A percentile compares a stretch with the other conserved stretches of the same genome.
These are phyloP conservation scores for Nematodospora anomalae DNA, from an alignment of 1,139 yeast species.

Conservation along the genomic window DNA sequence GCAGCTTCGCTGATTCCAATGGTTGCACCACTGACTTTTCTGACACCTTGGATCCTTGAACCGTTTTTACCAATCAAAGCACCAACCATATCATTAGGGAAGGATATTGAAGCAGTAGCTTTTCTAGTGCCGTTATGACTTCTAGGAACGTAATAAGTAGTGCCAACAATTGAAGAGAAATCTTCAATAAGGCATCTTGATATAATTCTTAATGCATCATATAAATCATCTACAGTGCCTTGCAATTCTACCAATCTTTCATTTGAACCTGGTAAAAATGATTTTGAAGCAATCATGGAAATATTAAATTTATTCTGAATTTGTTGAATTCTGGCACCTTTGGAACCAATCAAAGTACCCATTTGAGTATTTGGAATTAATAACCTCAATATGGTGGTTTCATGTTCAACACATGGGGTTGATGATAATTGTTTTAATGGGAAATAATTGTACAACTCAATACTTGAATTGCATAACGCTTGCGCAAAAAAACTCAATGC, in stretches of 20 bases:
- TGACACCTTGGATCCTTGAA: slow-evolving; percentile 80
- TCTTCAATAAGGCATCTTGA: slow-evolving; percentile 77
- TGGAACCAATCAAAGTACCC: slow-evolving; percentile 89
- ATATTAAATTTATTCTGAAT: slow-evolving; percentile 71
- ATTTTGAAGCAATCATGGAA: slow-evolving; percentile 86
- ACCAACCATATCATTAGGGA: slow-evolving; percentile 86
- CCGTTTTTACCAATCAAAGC: slow-evolving; percentile 90
- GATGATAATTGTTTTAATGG: slow-evolving; percentile 62
- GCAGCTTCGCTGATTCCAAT: slow-evolving; percentile 77
- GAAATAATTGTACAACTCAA: slow-evolving; percentile 52
- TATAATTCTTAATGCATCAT: slow-evolving; percentile 57
- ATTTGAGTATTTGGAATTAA: slow-evolving; percentile 83
- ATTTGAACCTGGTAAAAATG: slow-evolving; percentile 77
- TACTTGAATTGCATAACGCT: slow-evolving; percentile 49
- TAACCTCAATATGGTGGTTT: slow-evolving; percentile 62
- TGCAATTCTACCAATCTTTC: slow-evolving; percentile 89
- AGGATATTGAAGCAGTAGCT: slow-evolving; percentile 41
- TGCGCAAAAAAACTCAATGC: slow-evolving; percentile 74
- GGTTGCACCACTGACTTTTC: slow-evolving; percentile 77
- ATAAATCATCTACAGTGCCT: slow-evolving; percentile 69
- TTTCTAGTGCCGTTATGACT: slow-evolving; percentile 19
- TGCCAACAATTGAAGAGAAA: slow-evolving; percentile 63
- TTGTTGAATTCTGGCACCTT: slow-evolving; percentile 78
- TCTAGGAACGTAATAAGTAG: slow-evolving; percentile 65
- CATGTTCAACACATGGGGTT: slow-evolving; percentile 50